Conservation (phyloP, 169 alveolate species). For the Cryptosporidium felis region DNA sequence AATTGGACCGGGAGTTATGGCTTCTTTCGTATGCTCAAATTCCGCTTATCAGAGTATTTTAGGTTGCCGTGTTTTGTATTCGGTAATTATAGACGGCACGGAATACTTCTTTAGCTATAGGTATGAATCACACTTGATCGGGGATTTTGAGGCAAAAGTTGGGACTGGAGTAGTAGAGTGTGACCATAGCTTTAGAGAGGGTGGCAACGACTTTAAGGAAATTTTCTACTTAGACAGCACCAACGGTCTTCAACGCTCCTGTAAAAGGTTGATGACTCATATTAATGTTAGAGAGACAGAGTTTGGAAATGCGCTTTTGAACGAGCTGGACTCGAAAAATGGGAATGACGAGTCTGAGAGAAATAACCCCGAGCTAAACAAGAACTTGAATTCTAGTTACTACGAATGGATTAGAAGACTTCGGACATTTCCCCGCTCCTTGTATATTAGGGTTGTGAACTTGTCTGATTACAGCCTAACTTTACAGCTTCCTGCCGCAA, state of each 20-base stretch:
- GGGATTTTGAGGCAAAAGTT: conserved; percentile 39
- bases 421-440: conserved; percentile 44
- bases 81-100: conserved; percentile 26
- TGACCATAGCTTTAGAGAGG: background rate
- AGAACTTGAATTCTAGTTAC: background rate
- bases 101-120: conserved; percentile 40
- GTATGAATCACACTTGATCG: conserved; percentile 34
- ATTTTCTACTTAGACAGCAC: conserved; percentile 37
- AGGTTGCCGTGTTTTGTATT: conserved; percentile 24
- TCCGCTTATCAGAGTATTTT: conserved; percentile 17
- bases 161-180: conserved; percentile 14
- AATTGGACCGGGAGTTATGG: conserved; percentile 28
- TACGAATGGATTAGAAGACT: conserved; percentile 55
- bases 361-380: background rate
- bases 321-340: background rate
- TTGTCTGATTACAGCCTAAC: conserved; percentile 4
- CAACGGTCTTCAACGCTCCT: conserved; percentile 35
- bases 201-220: background rate
- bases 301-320: conserved; percentile 7
- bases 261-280: conserved; percentile 35
- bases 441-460: conserved; percentile 46
- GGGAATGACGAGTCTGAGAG: background rate
- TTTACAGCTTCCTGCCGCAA: conserved; percentile 37
- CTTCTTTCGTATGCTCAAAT: conserved; percentile 48
- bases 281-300: conserved; percentile 46